Evolutionary conservation across 768 basidiomycete species (phyloP).

Genomic region (Tylopilus rubrobrunneus): DNA sequence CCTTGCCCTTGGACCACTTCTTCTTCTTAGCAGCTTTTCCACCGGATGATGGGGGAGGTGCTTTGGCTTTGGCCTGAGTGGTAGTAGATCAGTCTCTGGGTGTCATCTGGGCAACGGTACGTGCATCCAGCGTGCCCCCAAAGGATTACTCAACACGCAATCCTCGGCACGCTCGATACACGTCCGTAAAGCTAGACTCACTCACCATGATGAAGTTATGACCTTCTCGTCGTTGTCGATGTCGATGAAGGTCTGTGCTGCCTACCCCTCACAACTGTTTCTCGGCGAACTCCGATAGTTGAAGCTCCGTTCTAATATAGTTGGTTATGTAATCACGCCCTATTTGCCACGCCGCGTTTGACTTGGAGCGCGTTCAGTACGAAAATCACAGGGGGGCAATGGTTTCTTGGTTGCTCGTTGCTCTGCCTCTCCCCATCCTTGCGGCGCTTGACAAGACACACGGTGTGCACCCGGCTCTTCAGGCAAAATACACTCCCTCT

Average conservation of each 20-base stretch:
- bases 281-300: slow-evolving; percentile 21
- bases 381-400: slow-evolving; percentile 25
- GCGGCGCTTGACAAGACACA: slow-evolving; percentile 45
- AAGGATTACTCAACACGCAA: background rate
- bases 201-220: slow-evolving; percentile 31
- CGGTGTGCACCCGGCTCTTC: slow-evolving; percentile 55
- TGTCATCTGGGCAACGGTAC: slow-evolving; percentile 16
- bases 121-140: slow-evolving; percentile 23
- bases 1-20: slow-evolving; percentile 99
- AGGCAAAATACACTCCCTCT: slow-evolving; percentile 51
- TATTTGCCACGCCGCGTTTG: slow-evolving; percentile 1
- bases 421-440: slow-evolving; percentile 38
- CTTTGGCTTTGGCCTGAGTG: slow-evolving; percentile 72
- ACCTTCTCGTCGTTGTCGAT: slow-evolving; percentile 25
- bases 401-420: slow-evolving; percentile 47
- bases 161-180: background rate
- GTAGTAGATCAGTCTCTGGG: slow-evolving; percentile 7
- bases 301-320: slow-evolving; percentile 18
- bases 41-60: slow-evolving; percentile 60
- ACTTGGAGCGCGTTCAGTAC: background rate
- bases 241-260: slow-evolving; percentile 13
- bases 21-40: slow-evolving; percentile 97
- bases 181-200: slow-evolving; percentile 16
- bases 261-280: too few species aligned
- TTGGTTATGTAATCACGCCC: slow-evolving; percentile 21